Conservation (phyloP, 2,329 filamentous ascomycete species). For the Colletotrichum sp. region DNA sequence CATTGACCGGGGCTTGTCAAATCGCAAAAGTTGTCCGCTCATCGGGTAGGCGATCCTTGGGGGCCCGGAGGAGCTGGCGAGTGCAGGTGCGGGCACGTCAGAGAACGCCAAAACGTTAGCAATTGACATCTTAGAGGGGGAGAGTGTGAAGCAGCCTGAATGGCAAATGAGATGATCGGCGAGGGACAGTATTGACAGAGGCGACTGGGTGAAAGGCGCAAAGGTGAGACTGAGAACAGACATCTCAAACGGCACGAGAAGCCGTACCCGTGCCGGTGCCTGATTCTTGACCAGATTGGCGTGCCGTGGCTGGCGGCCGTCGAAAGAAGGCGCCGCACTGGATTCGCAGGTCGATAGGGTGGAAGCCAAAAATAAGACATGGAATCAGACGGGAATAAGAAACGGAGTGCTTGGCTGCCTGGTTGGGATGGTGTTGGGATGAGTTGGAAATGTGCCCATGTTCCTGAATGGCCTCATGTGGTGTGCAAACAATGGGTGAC, state of each 20-base stretch:
- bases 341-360: not conserved
- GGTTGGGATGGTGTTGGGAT: not conserved
- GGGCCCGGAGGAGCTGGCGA: too few relatives aligned
- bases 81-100: not conserved
- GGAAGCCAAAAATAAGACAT: not conserved
- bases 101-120: not conserved
- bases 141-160: not conserved
- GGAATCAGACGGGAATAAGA: not conserved
- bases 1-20: not conserved
- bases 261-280: not conserved
- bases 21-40: not conserved
- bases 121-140: too few relatives aligned
- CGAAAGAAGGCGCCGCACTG: not conserved
- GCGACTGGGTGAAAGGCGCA: not conserved
- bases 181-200: not conserved
- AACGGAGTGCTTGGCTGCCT: not conserved
- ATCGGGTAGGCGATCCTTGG: not conserved
- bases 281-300: not conserved
- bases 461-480: not conserved
- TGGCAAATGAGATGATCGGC: not conserved
- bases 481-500: not conserved
- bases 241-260: not conserved
- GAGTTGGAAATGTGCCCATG: not conserved
- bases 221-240: not conserved
- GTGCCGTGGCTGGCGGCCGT: not conserved